Evolutionary conservation across 176 grass and related monocot genomes (phyloP).

Genomic region (Phoenix roebelenii): DNA sequence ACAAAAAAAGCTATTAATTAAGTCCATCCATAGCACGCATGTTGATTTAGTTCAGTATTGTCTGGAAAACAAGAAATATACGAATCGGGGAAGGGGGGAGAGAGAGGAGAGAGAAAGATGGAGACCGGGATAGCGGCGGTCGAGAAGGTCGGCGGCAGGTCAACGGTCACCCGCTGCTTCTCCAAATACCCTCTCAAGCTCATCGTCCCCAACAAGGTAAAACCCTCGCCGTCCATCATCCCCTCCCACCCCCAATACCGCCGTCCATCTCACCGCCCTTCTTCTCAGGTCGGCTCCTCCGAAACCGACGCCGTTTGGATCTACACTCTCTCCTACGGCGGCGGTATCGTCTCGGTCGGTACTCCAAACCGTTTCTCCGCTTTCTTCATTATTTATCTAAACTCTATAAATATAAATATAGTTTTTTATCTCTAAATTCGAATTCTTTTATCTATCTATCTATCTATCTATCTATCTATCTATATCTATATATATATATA

Average conservation of each 20-base stretch:
- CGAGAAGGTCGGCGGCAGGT: constrained; percentile 72
- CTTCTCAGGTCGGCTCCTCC: constrained; percentile 31
- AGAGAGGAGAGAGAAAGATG: constrained; percentile 8
- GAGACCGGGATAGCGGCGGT: constrained; percentile 51
- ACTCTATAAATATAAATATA: no score
- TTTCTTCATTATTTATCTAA: no score
- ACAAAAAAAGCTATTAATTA: no score
- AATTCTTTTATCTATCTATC: no score
- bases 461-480: no score
- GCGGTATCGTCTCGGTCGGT: constrained; percentile 81
- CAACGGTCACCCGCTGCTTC: constrained; percentile 65
- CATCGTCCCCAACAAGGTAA: constrained; percentile 71
- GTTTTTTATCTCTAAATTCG: no score
- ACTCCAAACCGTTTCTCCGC: no score
- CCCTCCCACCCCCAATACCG: not conserved
- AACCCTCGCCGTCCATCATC: not conserved
- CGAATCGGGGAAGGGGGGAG: not conserved
- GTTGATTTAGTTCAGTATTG: no score
- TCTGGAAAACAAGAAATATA: no score
- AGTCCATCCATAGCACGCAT: no score
- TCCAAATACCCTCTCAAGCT: constrained; percentile 84
- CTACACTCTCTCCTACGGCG: constrained; percentile 79
- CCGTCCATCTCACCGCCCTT: not conserved
- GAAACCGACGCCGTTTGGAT: constrained; percentile 55
- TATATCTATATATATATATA: no score